Evolutionary conservation across 2,329 filamentous ascomycete genomes (phyloP).

Genomic region (Xylogone sp.): DNA sequence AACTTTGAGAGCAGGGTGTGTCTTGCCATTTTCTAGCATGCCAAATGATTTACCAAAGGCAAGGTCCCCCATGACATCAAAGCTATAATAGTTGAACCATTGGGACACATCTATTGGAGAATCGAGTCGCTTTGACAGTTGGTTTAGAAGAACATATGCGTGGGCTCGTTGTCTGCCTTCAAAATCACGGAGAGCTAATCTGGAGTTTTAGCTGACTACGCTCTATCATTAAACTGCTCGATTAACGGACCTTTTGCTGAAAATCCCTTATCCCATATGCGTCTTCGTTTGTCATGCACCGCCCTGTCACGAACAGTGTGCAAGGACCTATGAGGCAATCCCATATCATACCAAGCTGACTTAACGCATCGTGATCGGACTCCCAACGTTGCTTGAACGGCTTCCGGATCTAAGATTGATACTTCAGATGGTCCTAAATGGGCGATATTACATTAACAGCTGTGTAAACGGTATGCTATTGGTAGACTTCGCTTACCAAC

Average conservation of each 20-base stretch:
- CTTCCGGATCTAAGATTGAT: constrained; percentile 15
- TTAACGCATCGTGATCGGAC: constrained; percentile 15
- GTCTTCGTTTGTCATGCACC: constrained; percentile 17
- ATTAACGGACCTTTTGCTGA: no score
- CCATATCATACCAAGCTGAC: constrained; percentile 18
- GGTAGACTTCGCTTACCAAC: constrained; percentile 2
- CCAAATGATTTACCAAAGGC: constrained; percentile 20
- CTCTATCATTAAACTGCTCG: no score
- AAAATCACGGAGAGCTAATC: no score
- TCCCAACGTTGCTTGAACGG: constrained; percentile 12
- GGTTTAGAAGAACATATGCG: no score
- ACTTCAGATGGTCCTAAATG: constrained; percentile 18
- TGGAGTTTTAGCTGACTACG: no score
- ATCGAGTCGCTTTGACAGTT: no score
- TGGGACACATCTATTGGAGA: no score
- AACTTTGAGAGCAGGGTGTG: background rate
- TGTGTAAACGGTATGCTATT: no score
- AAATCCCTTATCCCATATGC: background rate
- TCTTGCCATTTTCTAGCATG: constrained; percentile 13
- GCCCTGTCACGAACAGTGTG: constrained; percentile 13
- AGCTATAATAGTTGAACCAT: no score
- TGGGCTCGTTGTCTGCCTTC: no score
- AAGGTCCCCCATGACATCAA: constrained; percentile 26
- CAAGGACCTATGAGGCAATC: constrained; percentile 7
- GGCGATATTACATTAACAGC: no score